Conservation (phyloP, 2,329 filamentous ascomycete species). For the Beauveria rudraprayagi region DNA sequence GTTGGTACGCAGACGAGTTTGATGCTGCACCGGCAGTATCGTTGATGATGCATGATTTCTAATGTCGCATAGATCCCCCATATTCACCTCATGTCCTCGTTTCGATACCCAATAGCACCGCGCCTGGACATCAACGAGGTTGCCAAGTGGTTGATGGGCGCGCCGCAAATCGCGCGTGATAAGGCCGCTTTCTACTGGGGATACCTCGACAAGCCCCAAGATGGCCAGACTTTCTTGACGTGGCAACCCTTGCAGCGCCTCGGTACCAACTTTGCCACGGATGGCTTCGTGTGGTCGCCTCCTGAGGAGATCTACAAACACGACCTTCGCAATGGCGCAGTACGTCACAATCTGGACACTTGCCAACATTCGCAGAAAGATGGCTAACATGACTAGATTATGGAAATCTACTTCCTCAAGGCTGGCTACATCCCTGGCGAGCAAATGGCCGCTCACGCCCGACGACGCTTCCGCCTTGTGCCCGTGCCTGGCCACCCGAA, state of each 20-base stretch:
- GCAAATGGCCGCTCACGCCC: conserved; percentile 64
- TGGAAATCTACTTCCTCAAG: conserved; percentile 84
- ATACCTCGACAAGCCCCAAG: conserved; percentile 72
- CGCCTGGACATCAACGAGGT: conserved; percentile 68
- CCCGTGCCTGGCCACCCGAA: conserved; percentile 63
- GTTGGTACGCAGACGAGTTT: conserved; percentile 24
- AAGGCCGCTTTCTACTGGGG: conserved; percentile 87
- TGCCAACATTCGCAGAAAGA: not conserved
- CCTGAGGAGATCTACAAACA: conserved; percentile 70
- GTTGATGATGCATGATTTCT: not conserved
- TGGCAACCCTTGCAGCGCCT: conserved; percentile 77
- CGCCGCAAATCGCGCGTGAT: conserved; percentile 78
- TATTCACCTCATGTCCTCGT: conserved; percentile 80
- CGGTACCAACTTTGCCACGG: conserved; percentile 70
- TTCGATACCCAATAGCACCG: conserved; percentile 67
- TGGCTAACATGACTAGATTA: conserved; percentile 43
- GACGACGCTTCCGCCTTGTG: conserved; percentile 78
- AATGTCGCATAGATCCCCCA: conserved; percentile 61
- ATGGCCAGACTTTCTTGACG: conserved; percentile 74
- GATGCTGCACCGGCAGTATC: not conserved
- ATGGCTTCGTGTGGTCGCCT: conserved; percentile 88
- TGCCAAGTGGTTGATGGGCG: conserved; percentile 73
- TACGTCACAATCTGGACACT: conserved; percentile 26
- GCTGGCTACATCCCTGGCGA: conserved; percentile 74
- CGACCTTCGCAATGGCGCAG: conserved; percentile 55